Evolutionary conservation across 2,329 filamentous ascomycete species (phyloP).

Genomic region (Venturia nashicola): DNA sequence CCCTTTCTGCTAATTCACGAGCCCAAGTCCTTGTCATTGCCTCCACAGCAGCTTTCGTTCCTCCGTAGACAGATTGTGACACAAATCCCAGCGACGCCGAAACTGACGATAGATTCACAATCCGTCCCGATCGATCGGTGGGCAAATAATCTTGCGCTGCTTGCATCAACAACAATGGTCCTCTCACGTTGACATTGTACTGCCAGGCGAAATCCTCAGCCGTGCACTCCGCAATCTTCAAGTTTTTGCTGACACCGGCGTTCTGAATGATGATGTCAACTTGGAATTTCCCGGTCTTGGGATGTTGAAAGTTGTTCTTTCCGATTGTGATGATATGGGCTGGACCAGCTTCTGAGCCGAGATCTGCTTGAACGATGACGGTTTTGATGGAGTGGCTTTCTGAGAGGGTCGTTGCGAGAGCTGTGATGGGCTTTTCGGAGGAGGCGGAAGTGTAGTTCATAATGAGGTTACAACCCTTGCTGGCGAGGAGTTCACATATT

Average conservation of each 20-base stretch:
- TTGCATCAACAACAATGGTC: constrained; percentile 66
- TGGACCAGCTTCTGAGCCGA: constrained; percentile 50
- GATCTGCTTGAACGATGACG: constrained; percentile 57
- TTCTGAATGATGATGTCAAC: constrained; percentile 85
- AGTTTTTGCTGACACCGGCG: constrained; percentile 58
- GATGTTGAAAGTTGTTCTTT: constrained; percentile 45
- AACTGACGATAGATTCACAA: constrained; percentile 51
- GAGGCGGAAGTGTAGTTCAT: constrained; percentile 60
- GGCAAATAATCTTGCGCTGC: constrained; percentile 59
- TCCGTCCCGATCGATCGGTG: constrained; percentile 51
- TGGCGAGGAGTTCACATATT: constrained; percentile 57
- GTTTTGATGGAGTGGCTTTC: constrained; percentile 47
- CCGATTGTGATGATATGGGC: constrained; percentile 46
- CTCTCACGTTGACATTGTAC: constrained; percentile 72
- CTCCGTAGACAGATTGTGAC: constrained; percentile 50
- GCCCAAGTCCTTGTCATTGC: constrained; percentile 60
- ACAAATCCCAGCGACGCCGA: constrained; percentile 45
- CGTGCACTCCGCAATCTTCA: constrained; percentile 49
- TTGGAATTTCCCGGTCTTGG: constrained; percentile 45
- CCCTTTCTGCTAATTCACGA: constrained; percentile 47
- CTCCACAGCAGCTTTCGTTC: constrained; percentile 55
- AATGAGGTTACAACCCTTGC: constrained; percentile 56
- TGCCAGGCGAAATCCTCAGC: constrained; percentile 55
- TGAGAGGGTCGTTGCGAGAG: constrained; percentile 45
- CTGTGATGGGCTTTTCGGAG: constrained; percentile 38